Base-by-base conservation (phyloP, 2,329 filamentous ascomycete genomes). In the Tolypocladium cylindrosporum region DNA sequence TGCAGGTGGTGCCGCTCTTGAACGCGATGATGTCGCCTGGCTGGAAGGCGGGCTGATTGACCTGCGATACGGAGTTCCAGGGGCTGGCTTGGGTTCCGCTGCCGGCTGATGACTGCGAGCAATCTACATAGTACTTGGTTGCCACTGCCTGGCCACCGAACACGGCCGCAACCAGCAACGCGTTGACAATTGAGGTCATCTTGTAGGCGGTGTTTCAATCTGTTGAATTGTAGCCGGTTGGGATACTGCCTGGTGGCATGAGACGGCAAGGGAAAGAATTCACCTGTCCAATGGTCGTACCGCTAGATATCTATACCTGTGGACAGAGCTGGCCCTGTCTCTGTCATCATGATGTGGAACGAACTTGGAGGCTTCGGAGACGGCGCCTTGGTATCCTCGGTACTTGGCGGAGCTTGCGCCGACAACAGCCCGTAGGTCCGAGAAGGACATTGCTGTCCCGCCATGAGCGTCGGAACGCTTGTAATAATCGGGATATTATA, bases 91-190 rank as follows among this genome's bases (percentile, higher is more conserved):
- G 48, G 34, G 59, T 63, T 7, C 64, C 64, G 21, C 55, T 51
- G 41, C 64, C 63, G 4, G 54, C 19, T 14, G 37, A 55, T 4
- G 55, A 16, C 16, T 57, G 57, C 1, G 55, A 59, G 59, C 64
- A 66, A 45, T 66, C 64, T 2, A 65, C 55, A 34, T 66, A 65
- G 40, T 62, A 63, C 39, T 55, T 53, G 36, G 51, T 59, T 9
- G 55, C 57, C 16, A 45, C 36, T 16, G 45, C 43, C 7, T 14
- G 37, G n/a, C 52, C 14, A 21, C 39, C 2, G 2, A 59, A 51
- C 4, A 31, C 10, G n/a, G n/a, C 31, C 16, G 37, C 31, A 14
- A 27, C 8, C 21, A 57, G 19, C 4, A 57, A 24, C 4, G 56
- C 39, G 4, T 31, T 57, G 48, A 42, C 31, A n/a, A 37, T 43